A percentile compares a stretch with the other conserved stretches of the same genome.
Evolutionary conservation across 2,329 filamentous ascomycete species (phyloP).

Genomic region (Epichloe sibirici): DNA sequence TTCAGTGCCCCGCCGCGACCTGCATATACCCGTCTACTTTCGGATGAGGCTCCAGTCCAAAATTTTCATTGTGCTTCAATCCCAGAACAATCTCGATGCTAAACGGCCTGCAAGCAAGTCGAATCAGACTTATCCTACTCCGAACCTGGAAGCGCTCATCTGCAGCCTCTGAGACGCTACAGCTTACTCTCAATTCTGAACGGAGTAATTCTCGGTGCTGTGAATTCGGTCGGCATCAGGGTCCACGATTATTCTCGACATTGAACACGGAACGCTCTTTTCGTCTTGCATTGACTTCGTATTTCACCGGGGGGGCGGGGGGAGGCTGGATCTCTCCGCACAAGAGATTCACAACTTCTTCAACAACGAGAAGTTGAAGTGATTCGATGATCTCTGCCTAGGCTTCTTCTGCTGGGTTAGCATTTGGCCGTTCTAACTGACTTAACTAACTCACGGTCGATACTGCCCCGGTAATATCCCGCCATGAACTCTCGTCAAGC

Average conservation of each 20-base stretch:
- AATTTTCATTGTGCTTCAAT: not conserved
- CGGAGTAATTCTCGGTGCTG: not conserved
- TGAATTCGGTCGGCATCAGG: not conserved
- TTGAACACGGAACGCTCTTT: not conserved
- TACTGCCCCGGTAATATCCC: not conserved
- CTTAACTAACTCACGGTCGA: not conserved
- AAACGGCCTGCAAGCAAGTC: no score
- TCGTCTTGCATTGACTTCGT: not conserved
- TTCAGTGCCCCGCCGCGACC: not conserved
- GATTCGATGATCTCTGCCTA: not conserved
- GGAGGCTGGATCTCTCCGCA: not conserved
- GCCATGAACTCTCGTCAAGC: slow-evolving; percentile 9
- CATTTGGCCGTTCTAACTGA: not conserved
- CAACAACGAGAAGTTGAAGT: not conserved
- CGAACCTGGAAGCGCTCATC: not conserved
- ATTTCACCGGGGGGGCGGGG: not conserved
- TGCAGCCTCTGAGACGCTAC: not conserved
- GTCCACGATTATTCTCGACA: not conserved
- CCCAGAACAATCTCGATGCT: not conserved
- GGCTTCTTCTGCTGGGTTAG: not conserved
- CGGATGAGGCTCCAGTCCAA: not conserved
- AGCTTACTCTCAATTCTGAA: not conserved
- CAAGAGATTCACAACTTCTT: not conserved
- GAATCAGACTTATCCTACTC: not conserved
- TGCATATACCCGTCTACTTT: not conserved